Conservation (phyloP, 192 early-diverging fungal species). For the Pilaira anomala region DNA sequence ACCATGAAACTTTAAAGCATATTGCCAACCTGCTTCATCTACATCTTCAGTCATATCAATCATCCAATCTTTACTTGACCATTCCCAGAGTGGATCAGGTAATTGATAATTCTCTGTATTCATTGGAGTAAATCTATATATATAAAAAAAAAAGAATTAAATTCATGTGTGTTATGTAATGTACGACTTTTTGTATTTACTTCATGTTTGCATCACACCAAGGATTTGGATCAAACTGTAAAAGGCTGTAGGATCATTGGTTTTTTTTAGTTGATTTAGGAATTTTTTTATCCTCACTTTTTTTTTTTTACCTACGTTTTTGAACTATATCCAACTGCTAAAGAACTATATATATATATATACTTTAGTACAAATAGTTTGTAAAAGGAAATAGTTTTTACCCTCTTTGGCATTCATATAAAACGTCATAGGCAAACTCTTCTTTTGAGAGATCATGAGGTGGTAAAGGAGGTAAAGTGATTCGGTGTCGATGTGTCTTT, state of each 20-base stretch:
- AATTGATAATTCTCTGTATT: slow-evolving; percentile 44
- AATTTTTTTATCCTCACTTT: background rate
- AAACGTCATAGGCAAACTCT: slow-evolving; percentile 37
- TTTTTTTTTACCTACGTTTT: slow-evolving; percentile 36
- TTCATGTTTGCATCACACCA: slow-evolving; percentile 47
- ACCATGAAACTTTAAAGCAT: slow-evolving; percentile 50
- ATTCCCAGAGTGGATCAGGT: slow-evolving; percentile 57
- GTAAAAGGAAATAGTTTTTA: slow-evolving; percentile 1
- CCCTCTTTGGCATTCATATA: slow-evolving; percentile 47
- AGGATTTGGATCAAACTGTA: slow-evolving; percentile 52
- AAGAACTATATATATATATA: slow-evolving; percentile 26
- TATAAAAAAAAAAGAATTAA: background rate
- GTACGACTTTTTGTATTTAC: slow-evolving; percentile 14
- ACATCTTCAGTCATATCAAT: slow-evolving; percentile 62
- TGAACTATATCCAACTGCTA: slow-evolving; percentile 49
- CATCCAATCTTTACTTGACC: slow-evolving; percentile 56
- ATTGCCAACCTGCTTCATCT: slow-evolving; percentile 58
- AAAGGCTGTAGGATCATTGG: slow-evolving; percentile 19
- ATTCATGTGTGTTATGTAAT: background rate
- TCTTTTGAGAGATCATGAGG: slow-evolving; percentile 20
- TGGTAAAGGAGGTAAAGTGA: slow-evolving; percentile 22
- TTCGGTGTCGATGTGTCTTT: background rate
- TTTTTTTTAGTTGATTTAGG: background rate
- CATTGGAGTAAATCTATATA: slow-evolving; percentile 43
- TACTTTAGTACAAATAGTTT: background rate